A percentile compares a stretch with the other conserved stretches of the same genome.
Conservation (phyloP, 2,329 filamentous ascomycete genomes). For the Colletotrichum incanum region DNA sequence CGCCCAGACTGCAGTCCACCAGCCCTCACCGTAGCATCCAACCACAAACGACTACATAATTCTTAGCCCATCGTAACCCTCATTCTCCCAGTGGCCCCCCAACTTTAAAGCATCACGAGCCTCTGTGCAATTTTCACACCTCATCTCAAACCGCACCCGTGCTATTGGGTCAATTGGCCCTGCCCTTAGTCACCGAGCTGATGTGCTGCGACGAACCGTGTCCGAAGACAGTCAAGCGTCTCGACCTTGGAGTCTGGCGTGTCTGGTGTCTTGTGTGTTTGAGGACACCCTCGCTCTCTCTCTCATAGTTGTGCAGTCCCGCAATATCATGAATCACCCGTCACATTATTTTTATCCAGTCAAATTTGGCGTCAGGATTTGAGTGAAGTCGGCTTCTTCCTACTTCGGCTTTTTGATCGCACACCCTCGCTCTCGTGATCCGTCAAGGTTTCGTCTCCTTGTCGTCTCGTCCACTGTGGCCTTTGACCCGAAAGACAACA, state of each 20-base stretch:
- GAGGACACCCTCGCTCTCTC: constrained; percentile 22
- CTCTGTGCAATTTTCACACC: constrained; percentile 38
- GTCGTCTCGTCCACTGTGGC: constrained; percentile 25
- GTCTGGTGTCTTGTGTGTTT: constrained; percentile 25
- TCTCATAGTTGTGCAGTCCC: constrained; percentile 20
- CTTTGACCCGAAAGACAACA: constrained; percentile 31
- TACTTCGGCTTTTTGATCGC: constrained; percentile 14
- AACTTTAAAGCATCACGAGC: constrained; percentile 43
- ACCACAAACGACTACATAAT: constrained; percentile 40
- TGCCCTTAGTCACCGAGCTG: constrained; percentile 31
- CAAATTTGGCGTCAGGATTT: not conserved
- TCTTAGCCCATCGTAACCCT: constrained; percentile 40
- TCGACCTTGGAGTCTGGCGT: not conserved
- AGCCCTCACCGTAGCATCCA: constrained; percentile 33
- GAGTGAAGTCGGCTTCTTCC: constrained; percentile 8
- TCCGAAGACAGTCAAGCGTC: constrained; percentile 25
- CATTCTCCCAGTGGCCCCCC: constrained; percentile 19
- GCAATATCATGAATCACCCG: constrained; percentile 28
- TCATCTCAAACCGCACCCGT: constrained; percentile 42
- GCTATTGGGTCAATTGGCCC: constrained; percentile 33
- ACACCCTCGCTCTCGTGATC: constrained; percentile 24
- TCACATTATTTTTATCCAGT: not conserved
- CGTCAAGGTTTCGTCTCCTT: constrained; percentile 37
- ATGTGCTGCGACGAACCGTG: constrained; percentile 26
- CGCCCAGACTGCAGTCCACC: constrained; percentile 26